A percentile compares a stretch with the other conserved stretches of the same genome.
Evolutionary conservation across 164 flowering plant species (phyloP).

Genomic region (Santalum album): DNA sequence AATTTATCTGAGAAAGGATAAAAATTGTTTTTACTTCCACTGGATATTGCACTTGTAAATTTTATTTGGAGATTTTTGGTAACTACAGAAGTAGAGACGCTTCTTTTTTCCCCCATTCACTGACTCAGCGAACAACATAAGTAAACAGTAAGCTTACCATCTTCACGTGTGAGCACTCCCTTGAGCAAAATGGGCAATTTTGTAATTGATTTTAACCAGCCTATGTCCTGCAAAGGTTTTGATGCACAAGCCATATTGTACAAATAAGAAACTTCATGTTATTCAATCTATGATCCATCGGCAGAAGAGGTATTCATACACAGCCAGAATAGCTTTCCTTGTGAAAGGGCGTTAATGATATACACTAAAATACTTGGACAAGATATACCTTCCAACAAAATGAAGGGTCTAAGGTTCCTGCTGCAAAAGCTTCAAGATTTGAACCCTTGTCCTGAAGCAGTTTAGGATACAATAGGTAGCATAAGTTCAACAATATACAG

Average conservation of each 20-base stretch:
- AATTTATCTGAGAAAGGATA: too few relatives aligned
- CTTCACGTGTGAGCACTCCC: constrained; percentile 73
- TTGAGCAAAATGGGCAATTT: constrained; percentile 75
- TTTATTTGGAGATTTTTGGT: neutral
- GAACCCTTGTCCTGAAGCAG: constrained; percentile 54
- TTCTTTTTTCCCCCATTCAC: too few relatives aligned
- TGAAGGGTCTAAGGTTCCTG: constrained; percentile 41
- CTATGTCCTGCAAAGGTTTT: constrained; percentile 51
- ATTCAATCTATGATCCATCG: too few relatives aligned
- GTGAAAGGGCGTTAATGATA: too few relatives aligned
- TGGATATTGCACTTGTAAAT: neutral
- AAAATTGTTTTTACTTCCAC: neutral
- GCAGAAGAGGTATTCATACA: too few relatives aligned
- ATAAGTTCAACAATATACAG: neutral
- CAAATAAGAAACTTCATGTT: too few relatives aligned
- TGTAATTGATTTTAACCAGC: constrained; percentile 71
- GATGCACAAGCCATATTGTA: neutral
- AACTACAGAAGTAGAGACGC: neutral
- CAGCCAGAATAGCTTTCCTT: too few relatives aligned
- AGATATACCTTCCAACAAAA: constrained; percentile 60
- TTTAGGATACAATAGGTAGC: neutral
- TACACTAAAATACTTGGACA: too few relatives aligned
- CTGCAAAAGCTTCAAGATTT: constrained; percentile 44
- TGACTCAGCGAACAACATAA: neutral
- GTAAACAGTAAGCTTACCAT: constrained; percentile 36